Base-by-base conservation (phyloP, 2,329 filamentous ascomycete genomes). In the Colletotrichum sp. region DNA sequence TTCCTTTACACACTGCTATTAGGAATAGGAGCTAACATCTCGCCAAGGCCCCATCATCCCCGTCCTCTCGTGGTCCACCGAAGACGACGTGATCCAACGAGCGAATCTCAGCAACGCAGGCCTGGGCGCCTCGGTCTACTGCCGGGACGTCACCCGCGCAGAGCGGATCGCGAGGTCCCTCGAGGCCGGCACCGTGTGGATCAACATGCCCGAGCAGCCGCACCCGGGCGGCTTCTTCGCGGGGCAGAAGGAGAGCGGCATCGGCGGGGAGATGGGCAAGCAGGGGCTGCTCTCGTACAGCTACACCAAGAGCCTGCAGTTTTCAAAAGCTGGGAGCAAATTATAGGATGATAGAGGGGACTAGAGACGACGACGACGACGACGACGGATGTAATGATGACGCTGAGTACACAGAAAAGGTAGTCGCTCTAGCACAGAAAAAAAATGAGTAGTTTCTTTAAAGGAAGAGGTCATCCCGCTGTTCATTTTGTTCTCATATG, bases 121-220 rank as follows among this genome's bases (percentile, higher is more conserved):
- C 0, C 85, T 92, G 1, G 90, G 89, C 0, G 87, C 89, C 3
- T 90, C 90, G 0, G 86, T 93, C 0, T 93, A 90, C 84, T 88
- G 85, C 18, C 85, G 83, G 18, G 89, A 93, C 71, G 70, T 89
- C 2, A 81, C 81, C 1, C 82, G 85, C 6, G 91, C 90, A 0
- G 84, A 85, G 36, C 82, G 83, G 6, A 87, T 93, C 55, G 90
- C 89, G 0, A 79, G 85, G 33, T 84, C 86, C 61, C 79, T 93
- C 13, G 87, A 91, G 76, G 87, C 89, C 0, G 91, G 91, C 0
- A 87, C 83, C 13, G 88, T 93, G 1, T 93, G 90, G 87, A 87
- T 93, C 76, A 93, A 93, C 80, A 64, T 64, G 61, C 78, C 79
- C 47, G 80, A 81, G 74, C 63, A 78, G 24, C 82, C 82, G 11